Percentiles rank a stretch among this genome's conserved stretches.
phyloP scores from a whole-genome alignment of 192 early-diverging fungal genomes.

The Geranomyces michiganensis region DNA sequence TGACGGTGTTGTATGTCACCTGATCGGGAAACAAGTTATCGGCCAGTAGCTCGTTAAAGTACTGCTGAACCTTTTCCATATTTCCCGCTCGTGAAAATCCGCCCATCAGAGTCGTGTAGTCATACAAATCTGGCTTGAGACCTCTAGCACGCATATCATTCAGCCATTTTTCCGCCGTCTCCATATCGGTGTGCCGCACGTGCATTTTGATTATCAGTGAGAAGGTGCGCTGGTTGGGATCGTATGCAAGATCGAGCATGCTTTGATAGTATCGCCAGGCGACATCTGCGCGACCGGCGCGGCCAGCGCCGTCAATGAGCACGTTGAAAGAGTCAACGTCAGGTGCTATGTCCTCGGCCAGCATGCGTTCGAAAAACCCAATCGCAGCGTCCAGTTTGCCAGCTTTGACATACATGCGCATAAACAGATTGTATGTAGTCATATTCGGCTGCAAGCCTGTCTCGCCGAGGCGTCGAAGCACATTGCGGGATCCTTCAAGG shows the following conservation, averaged over 20 bases:
- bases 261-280: conserved; percentile 26
- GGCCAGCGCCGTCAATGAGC: conserved; percentile 31
- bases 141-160: neutral
- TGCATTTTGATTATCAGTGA: conserved; percentile 22
- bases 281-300: neutral
- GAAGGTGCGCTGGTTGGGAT: conserved; percentile 33
- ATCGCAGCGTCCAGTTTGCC: conserved; percentile 27
- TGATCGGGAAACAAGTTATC: conserved; percentile 29
- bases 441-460: conserved; percentile 35
- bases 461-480: neutral
- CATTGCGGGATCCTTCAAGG: conserved; percentile 20
- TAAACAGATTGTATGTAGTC: conserved; percentile 45
- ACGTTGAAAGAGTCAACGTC: conserved; percentile 41
- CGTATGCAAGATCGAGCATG: conserved; percentile 31
- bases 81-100: conserved; percentile 12
- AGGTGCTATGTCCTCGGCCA: conserved; percentile 40
- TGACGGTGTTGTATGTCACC: conserved; percentile 32
- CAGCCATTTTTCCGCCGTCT: conserved; percentile 14
- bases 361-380: conserved; percentile 45
- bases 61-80: conserved; percentile 27
- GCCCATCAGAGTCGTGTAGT: conserved; percentile 30
- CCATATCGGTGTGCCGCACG: conserved; percentile 10
- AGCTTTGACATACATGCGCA: conserved; percentile 27
- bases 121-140: conserved; percentile 6
- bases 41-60: conserved; percentile 21